Evolutionary conservation across 192 early-diverging fungal genomes (phyloP).

Genomic region (Backusella psychrophila): DNA sequence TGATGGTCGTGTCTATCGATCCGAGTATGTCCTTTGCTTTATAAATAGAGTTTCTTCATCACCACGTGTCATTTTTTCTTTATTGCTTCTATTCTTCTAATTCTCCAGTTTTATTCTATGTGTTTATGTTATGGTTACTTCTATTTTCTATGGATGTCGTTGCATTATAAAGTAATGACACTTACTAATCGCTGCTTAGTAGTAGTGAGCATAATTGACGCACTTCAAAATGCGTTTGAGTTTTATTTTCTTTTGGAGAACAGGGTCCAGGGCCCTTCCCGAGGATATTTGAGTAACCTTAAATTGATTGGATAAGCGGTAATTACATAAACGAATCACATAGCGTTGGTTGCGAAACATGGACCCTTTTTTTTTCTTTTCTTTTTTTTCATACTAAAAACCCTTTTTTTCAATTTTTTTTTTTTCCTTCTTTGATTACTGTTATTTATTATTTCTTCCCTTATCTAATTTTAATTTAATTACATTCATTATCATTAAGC

Average conservation of each 20-base stretch:
- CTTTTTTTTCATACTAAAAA: background rate
- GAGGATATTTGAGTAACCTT: background rate
- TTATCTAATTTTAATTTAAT: background rate
- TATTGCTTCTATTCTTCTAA: background rate
- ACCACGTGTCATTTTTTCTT: background rate
- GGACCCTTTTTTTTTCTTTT: slow-evolving; percentile 6
- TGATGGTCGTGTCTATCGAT: background rate
- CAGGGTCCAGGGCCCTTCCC: slow-evolving; percentile 7
- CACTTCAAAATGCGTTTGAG: background rate
- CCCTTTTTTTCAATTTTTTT: background rate
- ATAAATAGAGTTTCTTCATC: background rate
- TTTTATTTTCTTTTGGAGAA: background rate
- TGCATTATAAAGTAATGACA: background rate
- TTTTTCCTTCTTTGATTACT: background rate
- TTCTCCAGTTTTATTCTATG: background rate
- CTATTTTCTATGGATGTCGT: background rate
- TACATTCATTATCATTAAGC: background rate
- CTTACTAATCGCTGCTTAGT: background rate
- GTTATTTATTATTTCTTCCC: background rate
- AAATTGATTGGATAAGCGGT: slow-evolving; percentile 3
- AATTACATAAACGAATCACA: slow-evolving; percentile 15
- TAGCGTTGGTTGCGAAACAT: slow-evolving; percentile 3
- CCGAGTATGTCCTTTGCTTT: background rate
- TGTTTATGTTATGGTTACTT: background rate
- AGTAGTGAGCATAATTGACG: background rate